Conservation (phyloP, 2,329 filamentous ascomycete species). For the Penicillium brevicompactum region DNA sequence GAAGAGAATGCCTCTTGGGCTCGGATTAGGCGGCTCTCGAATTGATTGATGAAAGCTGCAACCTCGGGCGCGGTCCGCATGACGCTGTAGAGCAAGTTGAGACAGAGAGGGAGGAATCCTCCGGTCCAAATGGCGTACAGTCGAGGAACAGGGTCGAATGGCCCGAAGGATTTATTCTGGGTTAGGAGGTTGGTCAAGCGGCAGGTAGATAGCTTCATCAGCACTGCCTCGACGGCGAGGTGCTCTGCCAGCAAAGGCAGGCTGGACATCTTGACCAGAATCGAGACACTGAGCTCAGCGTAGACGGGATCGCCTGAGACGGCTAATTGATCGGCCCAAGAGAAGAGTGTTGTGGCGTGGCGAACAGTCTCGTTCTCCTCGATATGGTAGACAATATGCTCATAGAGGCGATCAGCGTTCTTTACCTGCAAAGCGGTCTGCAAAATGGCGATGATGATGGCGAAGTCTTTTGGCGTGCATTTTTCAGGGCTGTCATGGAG, state of each 20-base stretch:
- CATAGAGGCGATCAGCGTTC: constrained; percentile 70
- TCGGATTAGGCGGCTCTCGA: constrained; percentile 73
- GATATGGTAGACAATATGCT: constrained; percentile 70
- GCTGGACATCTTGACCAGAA: constrained; percentile 83
- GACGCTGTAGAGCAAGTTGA: constrained; percentile 83
- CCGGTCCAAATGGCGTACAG: constrained; percentile 90
- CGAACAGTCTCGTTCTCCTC: constrained; percentile 70
- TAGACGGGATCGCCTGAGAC: constrained; percentile 83
- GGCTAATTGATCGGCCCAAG: constrained; percentile 85
- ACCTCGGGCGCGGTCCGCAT: constrained; percentile 82
- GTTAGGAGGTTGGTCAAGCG: constrained; percentile 78
- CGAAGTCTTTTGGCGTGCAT: constrained; percentile 76
- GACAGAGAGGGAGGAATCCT: constrained; percentile 80
- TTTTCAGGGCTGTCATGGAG: constrained; percentile 73
- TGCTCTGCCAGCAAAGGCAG: constrained; percentile 83
- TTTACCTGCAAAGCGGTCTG: constrained; percentile 82
- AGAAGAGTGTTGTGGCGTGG: constrained; percentile 83
- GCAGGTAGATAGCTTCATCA: constrained; percentile 77
- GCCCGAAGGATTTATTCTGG: constrained; percentile 67
- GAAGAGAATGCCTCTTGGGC: constrained; percentile 71
- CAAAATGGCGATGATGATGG: constrained; percentile 82
- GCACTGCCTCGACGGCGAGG: constrained; percentile 81
- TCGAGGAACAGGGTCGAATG: constrained; percentile 74
- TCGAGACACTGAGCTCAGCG: constrained; percentile 85
- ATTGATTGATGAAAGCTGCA: constrained; percentile 84